Percentiles rank a stretch among this genome's conserved stretches.
Evolutionary conservation across 768 basidiomycete species (phyloP).

Genomic region (Russula vinacea): DNA sequence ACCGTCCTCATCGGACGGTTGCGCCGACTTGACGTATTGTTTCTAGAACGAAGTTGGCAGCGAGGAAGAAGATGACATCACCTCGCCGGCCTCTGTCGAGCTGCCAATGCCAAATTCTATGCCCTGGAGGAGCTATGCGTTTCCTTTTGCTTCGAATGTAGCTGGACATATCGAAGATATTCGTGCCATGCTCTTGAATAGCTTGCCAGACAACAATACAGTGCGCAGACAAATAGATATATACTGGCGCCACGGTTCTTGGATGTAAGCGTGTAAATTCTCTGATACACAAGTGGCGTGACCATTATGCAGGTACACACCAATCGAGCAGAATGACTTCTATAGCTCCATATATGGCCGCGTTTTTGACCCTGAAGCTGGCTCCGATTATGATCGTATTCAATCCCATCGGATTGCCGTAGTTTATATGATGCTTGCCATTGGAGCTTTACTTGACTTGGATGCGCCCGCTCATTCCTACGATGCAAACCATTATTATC

Average conservation of each 20-base stretch:
- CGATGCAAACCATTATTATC: conserved; percentile 58
- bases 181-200: conserved; percentile 44
- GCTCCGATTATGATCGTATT: conserved; percentile 41
- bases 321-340: conserved; percentile 59
- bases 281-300: background rate
- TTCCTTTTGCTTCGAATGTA: conserved; percentile 50
- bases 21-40: conserved; percentile 19
- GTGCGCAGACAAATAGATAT: conserved; percentile 44
- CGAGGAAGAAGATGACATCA: conserved; percentile 51
- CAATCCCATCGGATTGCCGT: conserved; percentile 56
- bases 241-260: conserved; percentile 66
- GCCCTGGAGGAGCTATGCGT: conserved; percentile 58
- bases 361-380: conserved; percentile 47
- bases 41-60: conserved; percentile 56
- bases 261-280: conserved; percentile 52
- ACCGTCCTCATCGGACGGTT: conserved; percentile 16
- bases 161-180: conserved; percentile 45
- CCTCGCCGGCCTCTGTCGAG: conserved; percentile 37
- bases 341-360: conserved; percentile 50
- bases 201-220: conserved; percentile 43
- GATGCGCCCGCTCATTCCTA: conserved; percentile 50
- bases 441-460: conserved; percentile 62
- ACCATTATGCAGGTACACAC: conserved; percentile 52
- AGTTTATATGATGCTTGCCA: conserved; percentile 59
- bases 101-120: conserved; percentile 49